Evolutionary conservation across 73 alveolate genomes (phyloP).

Genomic region (Halteria grandinella): DNA sequence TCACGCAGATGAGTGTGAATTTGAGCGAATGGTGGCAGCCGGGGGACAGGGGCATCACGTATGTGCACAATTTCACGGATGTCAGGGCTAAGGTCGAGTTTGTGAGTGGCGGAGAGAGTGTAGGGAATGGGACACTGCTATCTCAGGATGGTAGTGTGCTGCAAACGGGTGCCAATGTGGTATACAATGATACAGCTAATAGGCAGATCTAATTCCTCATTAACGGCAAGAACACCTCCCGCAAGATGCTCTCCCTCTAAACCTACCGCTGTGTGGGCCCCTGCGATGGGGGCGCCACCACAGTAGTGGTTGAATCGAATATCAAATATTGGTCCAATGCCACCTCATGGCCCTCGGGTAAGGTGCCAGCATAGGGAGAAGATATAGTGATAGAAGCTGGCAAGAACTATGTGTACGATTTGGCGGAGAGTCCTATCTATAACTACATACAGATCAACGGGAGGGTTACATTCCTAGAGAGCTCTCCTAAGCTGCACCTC

Average conservation of each 20-base stretch:
- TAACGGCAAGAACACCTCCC: slow-evolving; percentile 11
- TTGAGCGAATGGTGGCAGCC: slow-evolving; percentile 8
- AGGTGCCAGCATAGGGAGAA: slow-evolving; percentile 13
- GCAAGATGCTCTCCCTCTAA: neutral
- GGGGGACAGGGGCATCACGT: slow-evolving; percentile 2
- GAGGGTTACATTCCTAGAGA: slow-evolving; percentile 25
- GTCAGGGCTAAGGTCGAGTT: slow-evolving; percentile 17
- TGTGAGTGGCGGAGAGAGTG: neutral
- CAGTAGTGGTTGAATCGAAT: neutral
- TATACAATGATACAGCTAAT: slow-evolving; percentile 4
- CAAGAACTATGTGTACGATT: slow-evolving; percentile 53
- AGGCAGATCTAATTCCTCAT: slow-evolving; percentile 6
- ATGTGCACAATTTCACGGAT: slow-evolving; percentile 19
- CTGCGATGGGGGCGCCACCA: neutral
- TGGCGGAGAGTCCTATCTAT: slow-evolving; percentile 12
- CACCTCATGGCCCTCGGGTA: slow-evolving; percentile 6
- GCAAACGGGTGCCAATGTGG: slow-evolving; percentile 35
- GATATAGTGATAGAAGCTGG: slow-evolving; percentile 29
- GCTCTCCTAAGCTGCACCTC: slow-evolving; percentile 28
- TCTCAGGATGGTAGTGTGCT: no score
- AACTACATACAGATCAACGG: slow-evolving; percentile 13
- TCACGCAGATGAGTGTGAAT: slow-evolving; percentile 4
- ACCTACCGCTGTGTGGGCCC: slow-evolving; percentile 23
- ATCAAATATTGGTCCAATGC: slow-evolving; percentile 36
- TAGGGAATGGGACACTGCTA: no score